Conservation (phyloP, 2,329 filamentous ascomycete genomes). For the Boeremia lycopersici region DNA sequence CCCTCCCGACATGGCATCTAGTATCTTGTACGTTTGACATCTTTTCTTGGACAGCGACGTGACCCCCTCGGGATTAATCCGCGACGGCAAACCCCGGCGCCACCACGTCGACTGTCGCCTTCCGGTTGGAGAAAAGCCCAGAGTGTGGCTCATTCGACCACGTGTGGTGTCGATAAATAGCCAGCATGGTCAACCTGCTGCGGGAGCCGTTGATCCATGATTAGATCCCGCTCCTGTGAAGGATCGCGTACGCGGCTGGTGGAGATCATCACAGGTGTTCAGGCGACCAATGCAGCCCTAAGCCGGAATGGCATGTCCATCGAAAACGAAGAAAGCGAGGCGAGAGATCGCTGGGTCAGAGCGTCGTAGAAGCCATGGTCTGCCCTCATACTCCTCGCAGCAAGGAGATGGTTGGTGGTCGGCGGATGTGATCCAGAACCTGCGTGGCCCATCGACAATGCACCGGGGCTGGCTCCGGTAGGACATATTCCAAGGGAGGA, state of each 20-base stretch:
- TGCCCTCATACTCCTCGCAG: neutral
- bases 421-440: neutral
- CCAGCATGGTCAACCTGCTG: too few relatives aligned
- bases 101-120: too few relatives aligned
- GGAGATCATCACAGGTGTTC: neutral
- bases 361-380: neutral
- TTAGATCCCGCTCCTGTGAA: too few relatives aligned
- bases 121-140: too few relatives aligned
- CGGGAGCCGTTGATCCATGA: too few relatives aligned
- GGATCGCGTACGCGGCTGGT: neutral
- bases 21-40: too few relatives aligned
- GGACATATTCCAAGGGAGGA: neutral
- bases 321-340: neutral
- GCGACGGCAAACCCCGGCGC: too few relatives aligned
- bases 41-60: too few relatives aligned
- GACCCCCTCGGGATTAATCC: too few relatives aligned
- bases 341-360: neutral
- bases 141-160: too few relatives aligned
- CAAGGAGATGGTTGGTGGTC: neutral
- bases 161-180: too few relatives aligned
- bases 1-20: too few relatives aligned
- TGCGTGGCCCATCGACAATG: constrained; percentile 2
- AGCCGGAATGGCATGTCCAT: neutral
- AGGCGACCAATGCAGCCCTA: neutral
- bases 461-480: neutral